These are phyloP conservation scores for Eucalyptus virginea DNA, from an alignment of 345 rosid genomes.

Conservation along the genomic window DNA sequence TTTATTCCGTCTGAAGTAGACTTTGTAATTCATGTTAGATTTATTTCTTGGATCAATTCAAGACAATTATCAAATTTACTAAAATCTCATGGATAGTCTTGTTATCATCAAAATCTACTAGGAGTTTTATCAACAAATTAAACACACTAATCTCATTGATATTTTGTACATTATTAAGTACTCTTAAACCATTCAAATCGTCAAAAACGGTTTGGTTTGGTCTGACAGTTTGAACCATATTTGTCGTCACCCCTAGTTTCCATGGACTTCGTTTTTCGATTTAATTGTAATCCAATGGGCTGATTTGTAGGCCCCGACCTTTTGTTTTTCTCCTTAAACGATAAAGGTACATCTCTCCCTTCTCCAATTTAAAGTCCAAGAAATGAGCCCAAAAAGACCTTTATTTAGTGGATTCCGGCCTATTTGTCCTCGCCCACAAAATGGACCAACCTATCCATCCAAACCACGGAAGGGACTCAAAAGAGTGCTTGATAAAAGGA, in stretches of 20 bases:
- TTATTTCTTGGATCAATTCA: too few relatives aligned
- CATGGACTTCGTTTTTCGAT: not conserved
- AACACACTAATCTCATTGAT: too few relatives aligned
- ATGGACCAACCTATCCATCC: not conserved
- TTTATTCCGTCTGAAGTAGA: too few relatives aligned
- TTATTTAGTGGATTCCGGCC: not conserved
- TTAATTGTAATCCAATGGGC: not conserved
- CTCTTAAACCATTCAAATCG: accelerated
- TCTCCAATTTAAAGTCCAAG: not conserved
- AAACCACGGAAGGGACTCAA: not conserved
- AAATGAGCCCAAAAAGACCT: not conserved
- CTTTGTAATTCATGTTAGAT: too few relatives aligned
- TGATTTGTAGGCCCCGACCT: not conserved
- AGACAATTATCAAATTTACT: too few relatives aligned
- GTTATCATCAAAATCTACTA: too few relatives aligned
- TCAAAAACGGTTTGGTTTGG: not conserved
- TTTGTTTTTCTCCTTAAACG: not conserved
- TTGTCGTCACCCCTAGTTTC: not conserved
- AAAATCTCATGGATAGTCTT: not conserved
- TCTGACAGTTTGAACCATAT: not conserved
- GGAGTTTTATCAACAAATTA: too few relatives aligned
- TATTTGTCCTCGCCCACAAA: not conserved
- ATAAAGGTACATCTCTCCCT: not conserved
- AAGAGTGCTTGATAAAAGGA: not conserved
- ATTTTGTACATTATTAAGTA: too few relatives aligned